phyloP scores from a whole-genome alignment of 345 rosid species.

The Hibiscus trionum region DNA sequence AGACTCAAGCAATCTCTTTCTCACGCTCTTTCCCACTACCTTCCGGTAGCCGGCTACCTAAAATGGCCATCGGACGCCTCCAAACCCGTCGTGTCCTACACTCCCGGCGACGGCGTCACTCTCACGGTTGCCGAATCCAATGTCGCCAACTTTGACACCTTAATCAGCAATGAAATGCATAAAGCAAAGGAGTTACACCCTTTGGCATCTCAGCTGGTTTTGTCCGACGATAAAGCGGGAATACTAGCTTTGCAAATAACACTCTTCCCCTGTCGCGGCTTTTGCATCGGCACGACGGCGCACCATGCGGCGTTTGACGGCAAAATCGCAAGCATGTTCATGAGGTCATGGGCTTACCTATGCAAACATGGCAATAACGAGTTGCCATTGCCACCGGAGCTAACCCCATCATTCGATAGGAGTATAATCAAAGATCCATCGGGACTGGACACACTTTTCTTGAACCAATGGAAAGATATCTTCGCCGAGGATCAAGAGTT shows the following conservation, averaged over 20 bases:
- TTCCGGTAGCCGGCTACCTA: too few species aligned
- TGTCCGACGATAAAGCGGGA: not conserved
- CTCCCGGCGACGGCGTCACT: too few species aligned
- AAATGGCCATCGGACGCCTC: too few species aligned
- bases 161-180: not conserved
- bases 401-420: not conserved
- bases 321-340: not conserved
- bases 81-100: too few species aligned
- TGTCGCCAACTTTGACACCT: not conserved
- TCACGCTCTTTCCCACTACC: too few species aligned
- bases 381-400: not conserved
- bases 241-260: not conserved
- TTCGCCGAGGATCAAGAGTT: not conserved
- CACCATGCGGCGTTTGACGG: not conserved
- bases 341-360: not conserved
- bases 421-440: not conserved
- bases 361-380: not conserved
- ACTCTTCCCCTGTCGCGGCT: not conserved
- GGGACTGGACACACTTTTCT: not conserved
- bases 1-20: too few species aligned
- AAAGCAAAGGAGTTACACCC: not conserved
- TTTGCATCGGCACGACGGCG: not conserved
- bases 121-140: too few species aligned
- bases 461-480: not conserved
- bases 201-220: not conserved